Conservation (phyloP, 148 eudicot genomes). For the Rhododendron kiyosumense region DNA sequence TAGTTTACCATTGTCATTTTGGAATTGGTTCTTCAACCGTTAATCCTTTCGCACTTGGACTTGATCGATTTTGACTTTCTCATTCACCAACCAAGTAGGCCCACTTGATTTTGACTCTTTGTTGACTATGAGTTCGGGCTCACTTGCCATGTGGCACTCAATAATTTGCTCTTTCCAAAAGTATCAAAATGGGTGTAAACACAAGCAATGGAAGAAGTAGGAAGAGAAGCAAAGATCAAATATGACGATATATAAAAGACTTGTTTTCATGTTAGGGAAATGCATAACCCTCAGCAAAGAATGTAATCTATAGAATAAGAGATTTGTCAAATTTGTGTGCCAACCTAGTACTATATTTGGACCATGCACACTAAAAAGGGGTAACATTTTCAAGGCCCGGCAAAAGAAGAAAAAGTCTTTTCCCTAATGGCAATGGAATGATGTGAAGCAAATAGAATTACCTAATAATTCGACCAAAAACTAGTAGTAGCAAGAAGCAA, state of each 20-base stretch:
- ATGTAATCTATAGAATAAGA: neutral
- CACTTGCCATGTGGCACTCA: too few species aligned
- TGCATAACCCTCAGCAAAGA: neutral
- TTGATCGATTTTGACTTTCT: too few species aligned
- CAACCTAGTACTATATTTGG: neutral
- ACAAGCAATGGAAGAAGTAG: neutral
- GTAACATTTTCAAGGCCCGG: neutral
- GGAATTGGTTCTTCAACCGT: too few species aligned
- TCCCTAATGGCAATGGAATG: neutral
- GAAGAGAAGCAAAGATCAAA: neutral
- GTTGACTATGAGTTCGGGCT: too few species aligned
- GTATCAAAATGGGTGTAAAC: too few species aligned
- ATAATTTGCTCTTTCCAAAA: too few species aligned
- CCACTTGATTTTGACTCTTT: too few species aligned
- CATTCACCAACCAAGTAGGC: too few species aligned
- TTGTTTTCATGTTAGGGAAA: too few species aligned
- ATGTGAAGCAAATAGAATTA: neutral
- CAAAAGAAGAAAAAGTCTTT: neutral
- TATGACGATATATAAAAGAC: neutral
- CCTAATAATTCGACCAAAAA: neutral
- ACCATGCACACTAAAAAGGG: neutral
- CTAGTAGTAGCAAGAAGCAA: neutral
- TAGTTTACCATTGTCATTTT: too few species aligned
- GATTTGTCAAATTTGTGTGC: neutral
- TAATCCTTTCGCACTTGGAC: too few species aligned